Evolutionary conservation across 768 basidiomycete species (phyloP), one percentile per base, ranked within the genome.

Genomic region (Boletales sp.): DNA sequence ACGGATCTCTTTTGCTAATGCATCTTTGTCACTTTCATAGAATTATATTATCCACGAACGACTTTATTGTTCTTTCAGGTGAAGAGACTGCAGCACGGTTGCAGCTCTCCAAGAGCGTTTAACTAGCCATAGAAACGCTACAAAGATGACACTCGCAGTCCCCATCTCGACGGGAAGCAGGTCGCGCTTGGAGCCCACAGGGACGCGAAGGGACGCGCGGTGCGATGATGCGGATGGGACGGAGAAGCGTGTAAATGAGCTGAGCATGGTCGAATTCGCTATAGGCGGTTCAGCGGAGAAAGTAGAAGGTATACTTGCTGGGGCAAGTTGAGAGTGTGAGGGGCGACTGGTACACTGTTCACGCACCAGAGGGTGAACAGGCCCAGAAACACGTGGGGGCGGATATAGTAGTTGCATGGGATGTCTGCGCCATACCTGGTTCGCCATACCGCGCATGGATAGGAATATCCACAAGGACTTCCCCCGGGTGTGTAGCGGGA

Each of bases 371-470:
- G 17, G 36, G 14, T 34, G 62, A 54, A 51, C 70, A 72, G 6
- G 65, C 63, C 62, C 69, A 65, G 48, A 73, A 70, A 18, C 65
- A 65, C 1, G 51, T 28, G 5, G 74, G 67, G 18, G 60, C 48
- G 5, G 53, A 47, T 25, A 72, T 46, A 11, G 46, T 28, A 32
- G 73, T 58, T 2, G 50, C 50, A 18, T 60, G 56, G 44, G 55
- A 46, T 17, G 41, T n/a, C 34, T 41, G 41, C 18, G 41, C 51
- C 11, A 46, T 35, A 13, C 46, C 39, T 35, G 70, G 72, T 39
- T 53, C 48, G 21, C 70, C 70, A 51, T 79, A 79, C 13, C 77
- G 72, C 15, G 68, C 69, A 54, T 79, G 77, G 37, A 79, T 46
- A 8, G 77, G 78, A 6, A 79, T 50, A 19, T 72, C 64, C 19